These are phyloP conservation scores for Yarrowia sp. DNA, from an alignment of 805 yeast genomes.

Conservation along the genomic window DNA sequence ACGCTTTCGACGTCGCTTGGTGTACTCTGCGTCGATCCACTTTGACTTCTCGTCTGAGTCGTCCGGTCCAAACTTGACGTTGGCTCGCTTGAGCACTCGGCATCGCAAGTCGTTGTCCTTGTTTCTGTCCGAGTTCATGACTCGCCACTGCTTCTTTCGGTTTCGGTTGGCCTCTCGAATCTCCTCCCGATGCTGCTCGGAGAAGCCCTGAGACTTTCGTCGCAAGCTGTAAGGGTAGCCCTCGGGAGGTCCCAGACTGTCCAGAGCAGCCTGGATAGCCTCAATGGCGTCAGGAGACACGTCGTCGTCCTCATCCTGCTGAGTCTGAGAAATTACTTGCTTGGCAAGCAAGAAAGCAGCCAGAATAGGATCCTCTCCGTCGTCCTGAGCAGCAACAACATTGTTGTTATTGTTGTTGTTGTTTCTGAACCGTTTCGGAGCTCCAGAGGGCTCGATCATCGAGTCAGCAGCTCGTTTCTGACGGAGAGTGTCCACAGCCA, in stretches of 20 bases:
- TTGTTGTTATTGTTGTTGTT: not conserved
- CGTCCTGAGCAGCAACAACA: not conserved
- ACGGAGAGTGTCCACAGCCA: constrained; percentile 23
- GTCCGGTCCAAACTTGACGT: constrained; percentile 65
- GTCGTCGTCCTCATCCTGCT: constrained; percentile 27
- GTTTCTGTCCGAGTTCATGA: constrained; percentile 76
- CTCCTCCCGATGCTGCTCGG: constrained; percentile 58
- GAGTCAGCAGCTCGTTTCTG: constrained; percentile 20
- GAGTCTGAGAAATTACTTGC: constrained; percentile 45
- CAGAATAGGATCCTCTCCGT: constrained; percentile 45
- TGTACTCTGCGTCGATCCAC: constrained; percentile 82
- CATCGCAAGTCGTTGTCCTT: constrained; percentile 86
- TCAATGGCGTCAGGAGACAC: constrained; percentile 44
- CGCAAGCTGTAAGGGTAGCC: constrained; percentile 15
- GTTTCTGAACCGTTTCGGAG: constrained; percentile 15
- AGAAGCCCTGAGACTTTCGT: constrained; percentile 39
- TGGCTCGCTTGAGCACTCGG: constrained; percentile 77
- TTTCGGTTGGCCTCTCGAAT: constrained; percentile 73
- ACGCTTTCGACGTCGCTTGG: constrained; percentile 67
- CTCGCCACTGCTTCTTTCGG: constrained; percentile 84
- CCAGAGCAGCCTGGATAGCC: constrained; percentile 45
- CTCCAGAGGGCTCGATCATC: constrained; percentile 29
- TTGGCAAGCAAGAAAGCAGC: constrained; percentile 51
- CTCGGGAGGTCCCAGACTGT: constrained; percentile 19
- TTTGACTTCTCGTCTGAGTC: constrained; percentile 58